Evolutionary conservation across 192 early-diverging fungal species (phyloP).

Genomic region (Gamsiella multidivaricata): DNA sequence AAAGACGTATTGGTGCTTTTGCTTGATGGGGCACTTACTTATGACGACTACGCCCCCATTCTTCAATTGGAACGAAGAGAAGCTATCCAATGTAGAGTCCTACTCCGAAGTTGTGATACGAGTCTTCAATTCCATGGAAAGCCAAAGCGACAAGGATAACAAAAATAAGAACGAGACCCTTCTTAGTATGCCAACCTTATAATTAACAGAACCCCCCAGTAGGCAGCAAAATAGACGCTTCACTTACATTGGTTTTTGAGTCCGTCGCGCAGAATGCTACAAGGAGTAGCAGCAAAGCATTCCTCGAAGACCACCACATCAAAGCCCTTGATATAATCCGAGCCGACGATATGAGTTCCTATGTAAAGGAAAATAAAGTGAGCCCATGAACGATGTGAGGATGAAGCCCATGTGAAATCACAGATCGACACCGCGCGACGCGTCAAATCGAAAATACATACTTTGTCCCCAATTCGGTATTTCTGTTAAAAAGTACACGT

Average conservation of each 20-base stretch:
- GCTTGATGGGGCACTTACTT: constrained; percentile 16
- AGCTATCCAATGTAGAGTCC: constrained; percentile 4
- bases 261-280: constrained; percentile 10
- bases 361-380: not conserved
- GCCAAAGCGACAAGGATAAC: too few species aligned
- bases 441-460: not conserved
- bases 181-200: too few species aligned
- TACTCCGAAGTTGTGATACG: not conserved
- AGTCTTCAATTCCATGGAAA: too few species aligned
- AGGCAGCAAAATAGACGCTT: not conserved
- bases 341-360: not conserved
- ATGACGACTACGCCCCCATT: constrained; percentile 10
- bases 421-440: not conserved
- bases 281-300: not conserved
- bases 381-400: too few species aligned
- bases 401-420: too few species aligned
- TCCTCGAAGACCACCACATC: constrained; percentile 6
- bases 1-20: constrained; percentile 11
- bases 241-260: constrained; percentile 5
- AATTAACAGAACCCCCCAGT: too few species aligned
- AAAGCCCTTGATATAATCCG: constrained; percentile 5
- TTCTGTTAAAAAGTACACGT: constrained; percentile 11
- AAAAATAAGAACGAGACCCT: too few species aligned
- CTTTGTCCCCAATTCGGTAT: constrained; percentile 2
- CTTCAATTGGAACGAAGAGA: not conserved